These are phyloP conservation scores for Lentinus tigrinus DNA, from an alignment of 768 basidiomycete species.

Conservation along the genomic window DNA sequence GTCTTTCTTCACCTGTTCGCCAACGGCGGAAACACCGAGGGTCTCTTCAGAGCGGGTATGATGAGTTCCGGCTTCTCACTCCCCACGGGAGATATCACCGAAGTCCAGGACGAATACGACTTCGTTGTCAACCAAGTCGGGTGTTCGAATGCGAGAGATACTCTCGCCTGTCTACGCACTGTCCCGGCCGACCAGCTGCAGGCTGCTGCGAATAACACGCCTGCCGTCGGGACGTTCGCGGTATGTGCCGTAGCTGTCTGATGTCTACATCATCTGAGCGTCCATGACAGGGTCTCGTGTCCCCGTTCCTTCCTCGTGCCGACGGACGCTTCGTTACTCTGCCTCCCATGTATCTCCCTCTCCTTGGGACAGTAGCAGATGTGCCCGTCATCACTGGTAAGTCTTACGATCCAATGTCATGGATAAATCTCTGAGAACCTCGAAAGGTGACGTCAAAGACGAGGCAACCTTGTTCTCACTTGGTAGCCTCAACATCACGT, in stretches of 20 bases:
- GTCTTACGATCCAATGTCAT: not conserved
- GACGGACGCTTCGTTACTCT: slow-evolving; percentile 52
- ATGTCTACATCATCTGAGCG: not conserved
- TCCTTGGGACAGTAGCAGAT: slow-evolving; percentile 43
- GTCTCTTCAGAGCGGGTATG: slow-evolving; percentile 34
- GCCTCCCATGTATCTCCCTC: slow-evolving; percentile 37
- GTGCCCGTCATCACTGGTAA: slow-evolving; percentile 48
- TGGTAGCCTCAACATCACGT: slow-evolving; percentile 30
- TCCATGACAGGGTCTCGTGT: slow-evolving; percentile 21
- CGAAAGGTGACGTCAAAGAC: slow-evolving; percentile 38
- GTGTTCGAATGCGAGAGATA: slow-evolving; percentile 35
- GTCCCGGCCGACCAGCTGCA: slow-evolving; percentile 32
- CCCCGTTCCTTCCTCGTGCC: slow-evolving; percentile 45
- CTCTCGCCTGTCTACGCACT: slow-evolving; percentile 41
- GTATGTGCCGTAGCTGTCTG: not conserved
- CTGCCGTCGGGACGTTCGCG: slow-evolving; percentile 28
- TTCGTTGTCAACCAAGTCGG: slow-evolving; percentile 36
- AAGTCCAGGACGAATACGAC: slow-evolving; percentile 40
- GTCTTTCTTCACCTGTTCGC: slow-evolving; percentile 28
- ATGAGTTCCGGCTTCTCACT: slow-evolving; percentile 25
- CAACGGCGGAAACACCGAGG: slow-evolving; percentile 23
- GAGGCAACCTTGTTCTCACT: slow-evolving; percentile 51
- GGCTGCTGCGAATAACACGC: slow-evolving; percentile 32
- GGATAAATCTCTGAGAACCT: not conserved
- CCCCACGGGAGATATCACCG: slow-evolving; percentile 12